Conservation (phyloP, 2,329 filamentous ascomycete genomes). For the Aurifilum marmelostoma region DNA sequence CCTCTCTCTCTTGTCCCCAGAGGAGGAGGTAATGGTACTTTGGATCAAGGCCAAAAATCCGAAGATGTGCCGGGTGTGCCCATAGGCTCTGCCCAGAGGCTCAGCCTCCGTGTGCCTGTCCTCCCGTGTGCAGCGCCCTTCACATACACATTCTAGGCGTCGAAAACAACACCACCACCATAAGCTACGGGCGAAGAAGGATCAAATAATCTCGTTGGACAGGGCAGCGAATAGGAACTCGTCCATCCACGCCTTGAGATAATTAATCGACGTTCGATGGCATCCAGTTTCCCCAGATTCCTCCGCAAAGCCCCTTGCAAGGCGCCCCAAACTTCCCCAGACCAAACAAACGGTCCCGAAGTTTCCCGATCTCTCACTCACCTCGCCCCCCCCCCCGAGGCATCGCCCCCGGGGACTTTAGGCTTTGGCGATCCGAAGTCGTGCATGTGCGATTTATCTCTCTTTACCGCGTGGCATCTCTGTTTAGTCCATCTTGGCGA, state of each 20-base stretch:
- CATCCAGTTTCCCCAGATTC: constrained; percentile 29
- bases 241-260: constrained; percentile 10
- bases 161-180: neutral
- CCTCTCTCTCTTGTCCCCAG: neutral
- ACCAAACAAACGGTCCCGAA: constrained; percentile 16
- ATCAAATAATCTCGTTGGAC: neutral
- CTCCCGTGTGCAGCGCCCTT: neutral
- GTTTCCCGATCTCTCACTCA: constrained; percentile 23
- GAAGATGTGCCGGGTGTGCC: neutral
- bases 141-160: neutral
- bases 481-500: neutral
- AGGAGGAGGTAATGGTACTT: neutral
- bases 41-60: neutral
- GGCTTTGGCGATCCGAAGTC: constrained; percentile 12
- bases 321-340: constrained; percentile 26
- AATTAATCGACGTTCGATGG: constrained; percentile 23
- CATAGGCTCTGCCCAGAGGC: neutral
- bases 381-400: neutral
- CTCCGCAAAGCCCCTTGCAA: constrained; percentile 28
- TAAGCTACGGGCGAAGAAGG: constrained; percentile 11
- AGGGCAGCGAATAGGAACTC: constrained; percentile 8
- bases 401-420: neutral
- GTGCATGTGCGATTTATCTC: neutral
- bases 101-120: neutral
- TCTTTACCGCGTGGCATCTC: neutral